A percentile compares a stretch with the other conserved stretches of the same genome.
Conservation (phyloP, 2,329 filamentous ascomycete species). For the Colletotrichum falcatum region DNA sequence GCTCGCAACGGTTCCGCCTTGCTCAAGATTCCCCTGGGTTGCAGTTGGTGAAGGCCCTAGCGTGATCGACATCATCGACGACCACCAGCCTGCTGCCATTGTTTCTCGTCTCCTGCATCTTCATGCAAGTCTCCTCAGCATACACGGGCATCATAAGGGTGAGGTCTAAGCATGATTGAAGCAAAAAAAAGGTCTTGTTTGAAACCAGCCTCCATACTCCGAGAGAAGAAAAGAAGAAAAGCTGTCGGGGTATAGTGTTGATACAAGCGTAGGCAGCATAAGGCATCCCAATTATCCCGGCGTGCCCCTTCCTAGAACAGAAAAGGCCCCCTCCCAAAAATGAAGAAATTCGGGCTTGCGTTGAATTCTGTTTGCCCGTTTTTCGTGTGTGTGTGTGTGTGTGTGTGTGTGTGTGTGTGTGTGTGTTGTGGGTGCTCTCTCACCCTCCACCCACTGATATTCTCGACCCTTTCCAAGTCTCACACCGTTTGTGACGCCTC, state of each 20-base stretch:
- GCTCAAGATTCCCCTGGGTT: not conserved
- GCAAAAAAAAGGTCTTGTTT: not conserved
- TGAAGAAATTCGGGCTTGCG: not conserved
- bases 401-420: too few relatives aligned
- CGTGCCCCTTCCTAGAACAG: not conserved
- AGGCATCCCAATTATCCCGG: constrained; percentile 13
- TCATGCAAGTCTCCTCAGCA: not conserved
- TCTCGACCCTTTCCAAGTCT: constrained; percentile 3
- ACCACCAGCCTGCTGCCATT: not conserved
- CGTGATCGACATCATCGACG: not conserved
- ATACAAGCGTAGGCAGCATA: constrained; percentile 3
- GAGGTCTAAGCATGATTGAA: not conserved
- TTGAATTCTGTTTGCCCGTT: not conserved
- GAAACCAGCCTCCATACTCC: constrained; percentile 7
- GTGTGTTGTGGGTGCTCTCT: not conserved
- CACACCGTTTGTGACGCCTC: not conserved
- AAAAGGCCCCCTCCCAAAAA: too few relatives aligned
- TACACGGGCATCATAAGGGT: not conserved
- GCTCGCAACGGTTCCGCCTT: not conserved
- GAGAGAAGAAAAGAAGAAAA: not conserved
- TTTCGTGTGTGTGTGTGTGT: too few relatives aligned
- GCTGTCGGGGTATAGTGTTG: constrained; percentile 19
- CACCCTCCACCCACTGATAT: not conserved
- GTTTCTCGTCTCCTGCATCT: not conserved
- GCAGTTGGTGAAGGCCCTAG: not conserved